Conservation (phyloP, 768 basidiomycete species). For the Auriscalpium orientale region DNA sequence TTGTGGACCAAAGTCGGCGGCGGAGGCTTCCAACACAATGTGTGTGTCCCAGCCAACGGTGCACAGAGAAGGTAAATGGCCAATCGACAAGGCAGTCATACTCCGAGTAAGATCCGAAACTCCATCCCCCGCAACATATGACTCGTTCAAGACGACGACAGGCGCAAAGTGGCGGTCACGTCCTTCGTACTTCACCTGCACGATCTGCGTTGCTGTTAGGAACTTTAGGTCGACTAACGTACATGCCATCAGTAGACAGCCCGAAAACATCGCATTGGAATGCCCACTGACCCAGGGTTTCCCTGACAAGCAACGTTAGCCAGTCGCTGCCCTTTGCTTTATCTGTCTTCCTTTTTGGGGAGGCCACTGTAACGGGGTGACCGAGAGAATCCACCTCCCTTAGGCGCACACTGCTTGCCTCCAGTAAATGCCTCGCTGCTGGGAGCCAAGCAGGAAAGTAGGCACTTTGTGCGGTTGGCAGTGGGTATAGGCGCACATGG, state of each 20-base stretch:
- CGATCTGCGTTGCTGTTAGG: conserved; percentile 48
- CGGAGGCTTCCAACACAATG: conserved; percentile 32
- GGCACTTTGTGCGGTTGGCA: conserved; percentile 29
- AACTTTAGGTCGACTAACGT: conserved; percentile 64
- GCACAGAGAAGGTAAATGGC: conserved; percentile 41
- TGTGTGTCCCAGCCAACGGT: conserved; percentile 61
- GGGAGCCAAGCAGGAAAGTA: conserved; percentile 40
- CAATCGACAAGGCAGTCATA: conserved; percentile 40
- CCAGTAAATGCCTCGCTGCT: conserved; percentile 34
- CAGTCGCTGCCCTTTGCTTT: conserved; percentile 48
- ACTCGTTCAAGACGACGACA: conserved; percentile 32
- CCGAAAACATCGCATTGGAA: conserved; percentile 5
- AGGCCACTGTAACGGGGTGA: not conserved
- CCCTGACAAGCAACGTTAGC: conserved; percentile 59
- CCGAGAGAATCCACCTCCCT: conserved; percentile 33
- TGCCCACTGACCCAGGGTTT: conserved; percentile 50
- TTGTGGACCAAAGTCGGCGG: conserved; percentile 9
- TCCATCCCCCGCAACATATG: conserved; percentile 16
- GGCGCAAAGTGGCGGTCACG: conserved; percentile 47
- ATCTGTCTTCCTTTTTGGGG: conserved; percentile 7
- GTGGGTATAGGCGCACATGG: conserved; percentile 40
- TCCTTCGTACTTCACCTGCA: conserved; percentile 63
- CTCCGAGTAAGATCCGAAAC: conserved; percentile 30
- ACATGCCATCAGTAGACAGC: not conserved
- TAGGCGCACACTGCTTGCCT: conserved; percentile 46